Percentiles rank a stretch among this genome's conserved stretches.
Evolutionary conservation across 805 yeast genomes (phyloP).

Genomic region (Zygotorulaspora florentina): DNA sequence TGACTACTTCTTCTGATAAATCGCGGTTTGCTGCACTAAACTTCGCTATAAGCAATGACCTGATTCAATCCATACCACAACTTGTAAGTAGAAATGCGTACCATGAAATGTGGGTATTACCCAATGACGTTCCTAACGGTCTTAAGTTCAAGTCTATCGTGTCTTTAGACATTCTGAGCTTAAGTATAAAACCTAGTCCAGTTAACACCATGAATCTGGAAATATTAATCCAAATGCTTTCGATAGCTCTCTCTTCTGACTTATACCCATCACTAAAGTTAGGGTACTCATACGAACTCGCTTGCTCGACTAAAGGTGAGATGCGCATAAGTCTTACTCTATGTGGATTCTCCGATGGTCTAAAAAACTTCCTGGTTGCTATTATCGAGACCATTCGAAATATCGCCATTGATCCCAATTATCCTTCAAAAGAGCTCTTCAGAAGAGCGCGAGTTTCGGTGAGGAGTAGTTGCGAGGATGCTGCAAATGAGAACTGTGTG

Average conservation of each 20-base stretch:
- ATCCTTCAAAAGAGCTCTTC: slow-evolving; percentile 36
- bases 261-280: slow-evolving; percentile 54
- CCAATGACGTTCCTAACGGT: slow-evolving; percentile 30
- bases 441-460: slow-evolving; percentile 46
- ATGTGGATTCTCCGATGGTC: slow-evolving; percentile 48
- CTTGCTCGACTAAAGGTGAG: slow-evolving; percentile 52
- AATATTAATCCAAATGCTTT: slow-evolving; percentile 47
- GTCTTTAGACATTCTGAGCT: slow-evolving; percentile 44
- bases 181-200: slow-evolving; percentile 34
- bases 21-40: slow-evolving; percentile 34
- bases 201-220: slow-evolving; percentile 47
- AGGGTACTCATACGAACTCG: slow-evolving; percentile 54
- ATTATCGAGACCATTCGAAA: slow-evolving; percentile 35
- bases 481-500: slow-evolving; percentile 44
- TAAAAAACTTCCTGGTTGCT: slow-evolving; percentile 33
- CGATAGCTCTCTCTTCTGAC: slow-evolving; percentile 36
- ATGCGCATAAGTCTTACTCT: slow-evolving; percentile 49
- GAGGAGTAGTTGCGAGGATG: slow-evolving; percentile 44
- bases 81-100: slow-evolving; percentile 34
- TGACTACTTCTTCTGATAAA: slow-evolving; percentile 12
- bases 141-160: slow-evolving; percentile 37
- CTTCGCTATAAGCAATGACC: slow-evolving; percentile 32
- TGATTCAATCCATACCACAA: slow-evolving; percentile 34
- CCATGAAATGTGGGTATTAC: slow-evolving; percentile 52
- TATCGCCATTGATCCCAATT: slow-evolving; percentile 15